These are phyloP conservation scores for Sistotremastrum suecicum DNA, from an alignment of 768 basidiomycete species.

Conservation along the genomic window DNA sequence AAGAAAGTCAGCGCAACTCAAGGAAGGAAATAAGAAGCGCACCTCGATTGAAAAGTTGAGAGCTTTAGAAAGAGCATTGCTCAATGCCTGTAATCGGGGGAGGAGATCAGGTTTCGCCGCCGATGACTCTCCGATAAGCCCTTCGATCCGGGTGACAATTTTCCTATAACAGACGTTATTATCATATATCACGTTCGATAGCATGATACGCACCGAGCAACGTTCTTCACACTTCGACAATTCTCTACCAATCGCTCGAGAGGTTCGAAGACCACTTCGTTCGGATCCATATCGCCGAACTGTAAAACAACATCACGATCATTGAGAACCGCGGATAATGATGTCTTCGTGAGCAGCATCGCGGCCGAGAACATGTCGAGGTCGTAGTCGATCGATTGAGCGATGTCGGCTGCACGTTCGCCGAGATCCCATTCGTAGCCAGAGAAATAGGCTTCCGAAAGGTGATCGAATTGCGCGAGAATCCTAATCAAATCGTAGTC, in stretches of 20 bases:
- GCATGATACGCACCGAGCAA: conserved; percentile 48
- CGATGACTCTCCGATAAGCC: conserved; percentile 52
- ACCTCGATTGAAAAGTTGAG: conserved; percentile 89
- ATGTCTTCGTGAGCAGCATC: conserved; percentile 80
- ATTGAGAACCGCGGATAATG: conserved; percentile 51
- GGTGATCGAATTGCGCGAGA: conserved; percentile 85
- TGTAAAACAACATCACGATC: conserved; percentile 73
- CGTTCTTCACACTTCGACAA: conserved; percentile 63
- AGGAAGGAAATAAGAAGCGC: conserved; percentile 11
- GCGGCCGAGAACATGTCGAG: conserved; percentile 90
- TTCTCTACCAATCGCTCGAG: conserved; percentile 72
- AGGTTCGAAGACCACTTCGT: conserved; percentile 67
- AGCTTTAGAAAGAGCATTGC: conserved; percentile 60
- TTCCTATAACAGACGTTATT: conserved; percentile 38
- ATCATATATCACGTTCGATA: background rate
- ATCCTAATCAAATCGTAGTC: conserved; percentile 37
- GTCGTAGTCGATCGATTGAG: conserved; percentile 75
- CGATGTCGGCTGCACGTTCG: conserved; percentile 78
- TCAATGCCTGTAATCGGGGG: conserved; percentile 59
- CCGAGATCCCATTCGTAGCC: conserved; percentile 77
- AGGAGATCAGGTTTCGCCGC: conserved; percentile 62
- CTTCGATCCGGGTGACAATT: conserved; percentile 73
- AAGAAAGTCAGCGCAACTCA: background rate
- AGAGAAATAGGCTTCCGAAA: conserved; percentile 76
- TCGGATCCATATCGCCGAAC: conserved; percentile 59